Percentiles rank a stretch among this genome's conserved stretches.
phyloP scores from a whole-genome alignment of 208 protist species.

The Crithidia fasciculata region DNA sequence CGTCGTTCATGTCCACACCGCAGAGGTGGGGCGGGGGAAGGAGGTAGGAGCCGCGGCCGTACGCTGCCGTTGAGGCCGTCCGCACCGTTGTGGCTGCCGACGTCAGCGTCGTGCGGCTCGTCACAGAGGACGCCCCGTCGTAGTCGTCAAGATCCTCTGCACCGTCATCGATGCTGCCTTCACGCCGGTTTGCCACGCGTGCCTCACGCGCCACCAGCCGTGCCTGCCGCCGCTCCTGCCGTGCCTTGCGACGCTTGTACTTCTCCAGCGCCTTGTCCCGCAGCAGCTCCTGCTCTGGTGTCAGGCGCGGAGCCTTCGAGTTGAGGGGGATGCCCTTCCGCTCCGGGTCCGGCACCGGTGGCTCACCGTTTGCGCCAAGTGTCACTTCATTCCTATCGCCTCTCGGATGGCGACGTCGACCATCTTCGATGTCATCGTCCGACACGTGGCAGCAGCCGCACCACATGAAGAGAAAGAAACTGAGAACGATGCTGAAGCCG shows the following conservation, averaged over 20 bases:
- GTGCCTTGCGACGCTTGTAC: slow-evolving; percentile 34
- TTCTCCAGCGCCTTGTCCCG: slow-evolving; percentile 36
- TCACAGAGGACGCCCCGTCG: slow-evolving; percentile 24
- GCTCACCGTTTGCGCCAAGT: neutral
- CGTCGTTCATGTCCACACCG: slow-evolving; percentile 17
- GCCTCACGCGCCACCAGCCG: slow-evolving; percentile 18
- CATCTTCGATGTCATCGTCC: slow-evolving; percentile 2
- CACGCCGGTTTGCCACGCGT: slow-evolving; percentile 5
- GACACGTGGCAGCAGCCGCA: slow-evolving; percentile 13
- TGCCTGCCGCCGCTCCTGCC: slow-evolving; percentile 24
- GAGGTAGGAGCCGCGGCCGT: slow-evolving; percentile 44
- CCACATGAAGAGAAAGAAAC: slow-evolving; percentile 13
- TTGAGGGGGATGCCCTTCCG: slow-evolving; percentile 42
- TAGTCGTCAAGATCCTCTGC: neutral
- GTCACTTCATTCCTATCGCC: neutral
- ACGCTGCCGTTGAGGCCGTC: slow-evolving; percentile 32
- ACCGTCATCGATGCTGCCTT: slow-evolving; percentile 3
- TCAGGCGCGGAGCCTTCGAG: slow-evolving; percentile 34
- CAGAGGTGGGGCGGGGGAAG: slow-evolving; percentile 5
- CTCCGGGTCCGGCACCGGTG: slow-evolving; percentile 1
- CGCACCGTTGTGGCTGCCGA: slow-evolving; percentile 20
- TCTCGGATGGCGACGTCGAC: neutral
- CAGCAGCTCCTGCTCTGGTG: slow-evolving; percentile 31
- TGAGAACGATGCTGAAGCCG: slow-evolving; percentile 7
- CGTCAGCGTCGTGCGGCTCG: slow-evolving; percentile 27